These are phyloP conservation scores for Lunasporangiospora selenospora DNA, from an alignment of 192 early-diverging fungal genomes.

Conservation along the genomic window DNA sequence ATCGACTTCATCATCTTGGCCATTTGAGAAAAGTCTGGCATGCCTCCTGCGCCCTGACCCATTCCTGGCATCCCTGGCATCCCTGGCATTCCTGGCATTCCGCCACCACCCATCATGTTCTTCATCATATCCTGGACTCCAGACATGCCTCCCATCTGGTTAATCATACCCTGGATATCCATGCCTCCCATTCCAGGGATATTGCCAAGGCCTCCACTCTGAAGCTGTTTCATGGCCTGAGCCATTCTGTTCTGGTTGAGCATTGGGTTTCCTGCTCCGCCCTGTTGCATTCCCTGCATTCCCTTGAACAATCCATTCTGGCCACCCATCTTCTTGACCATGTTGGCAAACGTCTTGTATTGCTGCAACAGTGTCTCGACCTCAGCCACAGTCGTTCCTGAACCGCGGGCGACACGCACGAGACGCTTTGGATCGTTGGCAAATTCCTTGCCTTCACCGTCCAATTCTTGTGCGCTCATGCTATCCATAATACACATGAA, in stretches of 20 bases:
- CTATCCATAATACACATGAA: conserved; percentile 96
- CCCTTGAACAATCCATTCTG: conserved; percentile 81
- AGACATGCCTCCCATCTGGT: conserved; percentile 68
- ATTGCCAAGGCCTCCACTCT: conserved; percentile 49
- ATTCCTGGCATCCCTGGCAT: conserved; percentile 54
- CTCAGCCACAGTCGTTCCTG: conserved; percentile 81
- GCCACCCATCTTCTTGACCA: conserved; percentile 95
- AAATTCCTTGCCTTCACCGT: conserved; percentile 89
- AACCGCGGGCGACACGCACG: conserved; percentile 82
- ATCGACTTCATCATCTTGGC: conserved; percentile 81
- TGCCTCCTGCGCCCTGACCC: conserved; percentile 59
- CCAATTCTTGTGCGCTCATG: conserved; percentile 92
- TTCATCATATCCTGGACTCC: conserved; percentile 83
- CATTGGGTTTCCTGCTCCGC: conserved; percentile 26
- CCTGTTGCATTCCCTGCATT: conserved; percentile 54
- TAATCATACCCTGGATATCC: conserved; percentile 71
- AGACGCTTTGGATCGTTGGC: conserved; percentile 72
- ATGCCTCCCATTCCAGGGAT: conserved; percentile 63
- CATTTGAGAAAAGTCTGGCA: conserved; percentile 71
- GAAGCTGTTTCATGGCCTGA: conserved; percentile 41
- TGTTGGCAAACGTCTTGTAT: conserved; percentile 79
- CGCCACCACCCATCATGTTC: conserved; percentile 27
- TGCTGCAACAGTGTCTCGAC: conserved; percentile 85
- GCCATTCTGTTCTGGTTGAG: conserved; percentile 32
- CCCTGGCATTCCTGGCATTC: conserved; percentile 22